Base-by-base conservation (phyloP, 176 grass and related monocot genomes). In the Alopecurus myosuroides region DNA sequence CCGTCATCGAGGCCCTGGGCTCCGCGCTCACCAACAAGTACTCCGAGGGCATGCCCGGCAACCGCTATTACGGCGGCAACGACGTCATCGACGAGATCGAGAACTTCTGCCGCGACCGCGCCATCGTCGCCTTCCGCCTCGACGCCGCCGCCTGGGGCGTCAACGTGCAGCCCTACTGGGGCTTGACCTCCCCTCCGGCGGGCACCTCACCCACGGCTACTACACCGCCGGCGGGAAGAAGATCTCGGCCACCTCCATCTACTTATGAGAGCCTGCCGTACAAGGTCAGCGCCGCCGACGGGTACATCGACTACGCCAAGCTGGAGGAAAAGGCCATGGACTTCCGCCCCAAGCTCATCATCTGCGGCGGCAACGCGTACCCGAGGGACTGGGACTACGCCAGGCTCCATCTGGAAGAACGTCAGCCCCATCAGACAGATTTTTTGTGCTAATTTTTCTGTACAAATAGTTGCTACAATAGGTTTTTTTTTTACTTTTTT, bases 91-190 rank as follows among this genome's bases (percentile, higher is more conserved):
- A n/a, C n/a, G n/a, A n/a, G n/a, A n/a, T n/a, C n/a, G n/a, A n/a
- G 83, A 35, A 81, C 68, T 66, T 91, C 74, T 94, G 92, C 75
- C 80, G 80, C 48, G 80, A 77, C 3, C 84, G 92, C n/a, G 89
- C 89, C 9, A 80, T 94, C 1, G 75, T 56, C 18, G 86, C 89
- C 2, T 94, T 94, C 22, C 62, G 50, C 50, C 86, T 94, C 36
- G 86, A 91, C 70, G 70, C 83, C 3, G 80, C 64, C 18, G 36
- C 82, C 80, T 94, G 89, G 92, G 92, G 92, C 46, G 89, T 91
- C 50, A 94, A 94, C 63, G 92, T 94, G 53, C 92, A 94, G 70
- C 92, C 92, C 5, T 91, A 91, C 67, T 94, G 92, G 92, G 89
- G n/a, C 80, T 94, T 35, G 89, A 94, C 89, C 87, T 87, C 18